Evolutionary conservation across 148 eudicot species (phyloP).

Genomic region (Amaranthus hypochondriacus): DNA sequence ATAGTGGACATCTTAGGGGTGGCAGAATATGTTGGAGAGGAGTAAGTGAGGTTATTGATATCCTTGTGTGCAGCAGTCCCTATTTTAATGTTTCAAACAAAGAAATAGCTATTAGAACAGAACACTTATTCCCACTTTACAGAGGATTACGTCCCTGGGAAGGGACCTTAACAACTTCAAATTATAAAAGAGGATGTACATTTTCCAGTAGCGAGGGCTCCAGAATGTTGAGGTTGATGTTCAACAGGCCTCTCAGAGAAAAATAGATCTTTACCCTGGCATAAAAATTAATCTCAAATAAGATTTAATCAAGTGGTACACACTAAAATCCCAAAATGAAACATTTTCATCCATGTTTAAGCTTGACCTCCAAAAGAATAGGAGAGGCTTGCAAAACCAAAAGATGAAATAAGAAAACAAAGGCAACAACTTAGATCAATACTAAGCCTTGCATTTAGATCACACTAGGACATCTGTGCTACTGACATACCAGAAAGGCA

Average conservation of each 20-base stretch:
- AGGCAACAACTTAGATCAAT: no score
- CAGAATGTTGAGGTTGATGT: slow-evolving; percentile 17
- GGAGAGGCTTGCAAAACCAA: background rate
- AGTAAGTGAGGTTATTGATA: slow-evolving; percentile 25
- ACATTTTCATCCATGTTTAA: background rate
- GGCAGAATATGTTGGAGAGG: slow-evolving; percentile 32
- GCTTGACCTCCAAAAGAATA: background rate
- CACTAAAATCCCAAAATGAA: background rate
- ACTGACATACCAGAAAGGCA: no score
- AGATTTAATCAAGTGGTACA: background rate
- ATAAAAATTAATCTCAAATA: background rate
- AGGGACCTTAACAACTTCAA: slow-evolving; percentile 10
- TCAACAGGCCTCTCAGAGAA: slow-evolving; percentile 17
- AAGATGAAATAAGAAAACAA: background rate
- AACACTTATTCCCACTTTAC: background rate
- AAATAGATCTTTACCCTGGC: slow-evolving; percentile 28
- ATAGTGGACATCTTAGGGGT: slow-evolving; percentile 30
- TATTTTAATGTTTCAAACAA: slow-evolving; percentile 27
- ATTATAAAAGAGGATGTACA: slow-evolving; percentile 21
- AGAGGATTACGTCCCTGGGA: background rate
- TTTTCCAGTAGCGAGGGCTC: slow-evolving; percentile 19
- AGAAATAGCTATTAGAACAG: slow-evolving; percentile 16
- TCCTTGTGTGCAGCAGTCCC: slow-evolving; percentile 36
- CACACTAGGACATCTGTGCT: no score
- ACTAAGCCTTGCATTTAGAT: no score